Base-by-base conservation (phyloP, 73 alveolate genomes). In the Stentor roeselii region DNA sequence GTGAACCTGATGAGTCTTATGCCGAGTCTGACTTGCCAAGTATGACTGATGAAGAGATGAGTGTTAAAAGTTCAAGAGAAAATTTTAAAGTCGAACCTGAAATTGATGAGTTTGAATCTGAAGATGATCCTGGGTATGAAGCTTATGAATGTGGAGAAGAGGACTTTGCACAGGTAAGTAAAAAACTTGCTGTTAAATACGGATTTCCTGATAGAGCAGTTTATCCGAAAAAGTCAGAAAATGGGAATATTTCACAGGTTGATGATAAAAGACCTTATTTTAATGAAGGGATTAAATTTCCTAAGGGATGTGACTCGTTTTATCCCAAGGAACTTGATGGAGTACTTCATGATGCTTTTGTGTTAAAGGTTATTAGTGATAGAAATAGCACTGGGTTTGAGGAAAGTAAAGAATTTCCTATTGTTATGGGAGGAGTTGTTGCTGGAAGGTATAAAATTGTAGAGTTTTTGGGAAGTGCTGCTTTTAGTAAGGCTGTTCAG, bases 361-460 rank as follows among this genome's bases (percentile, higher is more conserved):
- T 93, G 61, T 89, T 97, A 75, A 93, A 95, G 83, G 98, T 97
- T 31, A 97, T 97, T 2, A 94, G 90, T 61, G 99, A 97, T 88
- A 97, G 99, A 78, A 99, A 96, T 78, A 96, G 98, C 86, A 97
- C 99, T 3, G 99, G 99, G 2, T 97, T 97, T 86, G 99, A 97
- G 86, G 99, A 97, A 83, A 92, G 99, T 0, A 97, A 96, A 87
- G 99, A 97, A 60, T 97, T 97, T 90, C 98, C 98, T 39, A 96
- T 97, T 34, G 99, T 96, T 36, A 91, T 96, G 11, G 95, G 95
- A 85, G 90, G 98, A 59, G 92, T 97, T 50, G 93, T 97, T 2
- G 99, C 99, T 0, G 99, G 99, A 11, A 90, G 99, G 75, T 97
- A 97, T 86, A 89, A 96, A 86, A 96, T 97, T 11, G 87, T 96